Evolutionary conservation across 208 protist species (phyloP), one percentile per base, ranked within the genome.

Genomic region (Trypanosomatidae sp.): DNA sequence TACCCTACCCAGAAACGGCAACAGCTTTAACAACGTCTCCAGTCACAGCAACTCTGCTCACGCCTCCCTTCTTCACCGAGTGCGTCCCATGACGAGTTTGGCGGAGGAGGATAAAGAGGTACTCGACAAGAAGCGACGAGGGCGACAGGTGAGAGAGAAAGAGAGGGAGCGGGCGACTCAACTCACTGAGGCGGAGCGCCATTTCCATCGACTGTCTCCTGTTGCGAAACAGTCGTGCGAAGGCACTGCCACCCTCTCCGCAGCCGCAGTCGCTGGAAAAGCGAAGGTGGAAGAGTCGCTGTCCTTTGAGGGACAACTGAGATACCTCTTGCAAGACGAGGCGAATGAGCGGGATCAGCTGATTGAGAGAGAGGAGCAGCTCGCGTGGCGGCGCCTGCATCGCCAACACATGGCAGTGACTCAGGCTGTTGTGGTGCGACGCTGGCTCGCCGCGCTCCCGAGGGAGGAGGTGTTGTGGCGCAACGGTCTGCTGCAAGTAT

Each of bases 311-410:
- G 41, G 41, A 39, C 52, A 52, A 15, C 53, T 76, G n/a, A 58
- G 28, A 3, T 74, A 81, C 58, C 30, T 89, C 5, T 19, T 74
- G 56, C 56, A 79, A 17, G 81, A 87, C 55, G 89, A 94, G 64
- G 58, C 47, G 25, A 84, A 74, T 25, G 89, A 89, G 67, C 75
- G 87, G 19, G 76, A 87, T 71, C 89, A 94, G 78, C 69, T 91
- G 25, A 84, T 94, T 56, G 81, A 84, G 55, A 69, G 77, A 19
- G 85, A 90, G 65, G 87, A 94, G 74, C 28, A 77, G 65, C 74
- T 91, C 8, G 85, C 81, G 41, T 74, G 90, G 28, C 71, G 83
- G 50, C 76, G 81, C n/a, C 25, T 93, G 36, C 79, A 77, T 69
- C 85, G 80, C n/a, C 66, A 78, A 12, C 74, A 77, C 28, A 53